Percentiles rank a stretch among this genome's conserved stretches.
Evolutionary conservation across 2,329 filamentous ascomycete species (phyloP).

Genomic region (Diaporthe humulicola): DNA sequence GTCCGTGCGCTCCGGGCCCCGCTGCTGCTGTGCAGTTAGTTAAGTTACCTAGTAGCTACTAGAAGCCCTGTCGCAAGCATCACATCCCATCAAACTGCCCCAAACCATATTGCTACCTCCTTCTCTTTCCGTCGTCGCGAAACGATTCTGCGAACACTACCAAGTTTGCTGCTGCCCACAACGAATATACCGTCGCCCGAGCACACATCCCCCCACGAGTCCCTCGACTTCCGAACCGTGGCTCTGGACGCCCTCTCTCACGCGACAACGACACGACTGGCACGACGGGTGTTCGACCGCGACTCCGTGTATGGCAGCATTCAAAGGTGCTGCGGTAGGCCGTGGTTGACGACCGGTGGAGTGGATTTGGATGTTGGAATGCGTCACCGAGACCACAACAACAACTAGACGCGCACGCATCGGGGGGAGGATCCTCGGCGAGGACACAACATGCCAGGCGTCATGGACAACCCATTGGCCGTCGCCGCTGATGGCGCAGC

Average conservation of each 20-base stretch:
- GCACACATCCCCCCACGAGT: background rate
- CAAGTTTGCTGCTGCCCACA: background rate
- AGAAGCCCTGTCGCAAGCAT: background rate
- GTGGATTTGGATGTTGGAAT: background rate
- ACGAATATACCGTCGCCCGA: background rate
- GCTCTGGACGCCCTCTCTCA: background rate
- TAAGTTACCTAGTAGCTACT: too few relatives aligned
- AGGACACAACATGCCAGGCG: constrained; percentile 45
- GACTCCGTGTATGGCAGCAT: constrained; percentile 37
- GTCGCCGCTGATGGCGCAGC: constrained; percentile 35
- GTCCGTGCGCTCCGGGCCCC: constrained; percentile 17
- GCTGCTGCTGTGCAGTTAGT: background rate
- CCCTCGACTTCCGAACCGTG: background rate
- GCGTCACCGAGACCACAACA: background rate
- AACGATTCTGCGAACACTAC: background rate
- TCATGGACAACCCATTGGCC: constrained; percentile 41
- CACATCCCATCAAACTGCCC: background rate
- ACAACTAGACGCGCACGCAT: background rate
- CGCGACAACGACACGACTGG: constrained; percentile 9
- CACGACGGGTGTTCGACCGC: constrained; percentile 5
- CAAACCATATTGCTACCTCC: background rate
- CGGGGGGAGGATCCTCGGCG: background rate
- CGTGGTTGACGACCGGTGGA: constrained; percentile 33
- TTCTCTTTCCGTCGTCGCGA: background rate
- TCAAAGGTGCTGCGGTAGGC: constrained; percentile 28